Evolutionary conservation across 345 rosid species (phyloP).

Genomic region (Populus ilicifolia): DNA sequence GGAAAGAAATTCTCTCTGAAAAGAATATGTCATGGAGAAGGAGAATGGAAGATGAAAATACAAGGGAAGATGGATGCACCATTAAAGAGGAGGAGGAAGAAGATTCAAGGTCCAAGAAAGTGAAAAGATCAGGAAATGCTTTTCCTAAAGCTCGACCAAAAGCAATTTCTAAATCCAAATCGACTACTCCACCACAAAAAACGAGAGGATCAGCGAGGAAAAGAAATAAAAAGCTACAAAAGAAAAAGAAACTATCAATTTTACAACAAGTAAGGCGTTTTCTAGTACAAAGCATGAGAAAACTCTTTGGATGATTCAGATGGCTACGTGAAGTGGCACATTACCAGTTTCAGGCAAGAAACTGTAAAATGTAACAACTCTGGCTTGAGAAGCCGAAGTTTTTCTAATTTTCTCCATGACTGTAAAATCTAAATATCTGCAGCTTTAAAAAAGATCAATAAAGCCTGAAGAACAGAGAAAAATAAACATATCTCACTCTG

Average conservation of each 20-base stretch:
- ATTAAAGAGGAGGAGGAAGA: slow-evolving; percentile 17
- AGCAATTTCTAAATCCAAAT: slow-evolving; percentile 3
- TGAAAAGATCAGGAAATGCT: slow-evolving; percentile 1
- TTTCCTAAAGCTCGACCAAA: slow-evolving; percentile 33
- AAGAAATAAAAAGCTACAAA: background rate
- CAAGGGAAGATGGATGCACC: background rate
- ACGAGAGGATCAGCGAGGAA: slow-evolving; percentile 15
- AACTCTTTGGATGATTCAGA: slow-evolving; percentile 18
- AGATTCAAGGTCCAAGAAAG: slow-evolving; percentile 1
- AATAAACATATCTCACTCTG: too few species aligned
- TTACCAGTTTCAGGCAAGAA: too few species aligned
- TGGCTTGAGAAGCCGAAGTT: too few species aligned
- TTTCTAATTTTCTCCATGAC: too few species aligned
- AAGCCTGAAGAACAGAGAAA: too few species aligned
- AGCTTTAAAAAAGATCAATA: too few species aligned
- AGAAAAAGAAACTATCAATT: slow-evolving; percentile 25
- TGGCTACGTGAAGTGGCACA: too few species aligned
- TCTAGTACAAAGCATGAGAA: slow-evolving; percentile 17
- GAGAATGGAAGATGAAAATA: background rate
- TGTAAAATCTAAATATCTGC: too few species aligned
- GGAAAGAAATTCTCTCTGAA: slow-evolving; percentile 15
- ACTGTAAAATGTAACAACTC: too few species aligned
- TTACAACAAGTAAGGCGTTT: slow-evolving; percentile 24
- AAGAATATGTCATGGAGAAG: slow-evolving; percentile 5
- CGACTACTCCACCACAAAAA: background rate